These are phyloP conservation scores for Heterobasidion irregulare DNA, from an alignment of 1,284 basidiomycete genomes.

Conservation along the genomic window DNA sequence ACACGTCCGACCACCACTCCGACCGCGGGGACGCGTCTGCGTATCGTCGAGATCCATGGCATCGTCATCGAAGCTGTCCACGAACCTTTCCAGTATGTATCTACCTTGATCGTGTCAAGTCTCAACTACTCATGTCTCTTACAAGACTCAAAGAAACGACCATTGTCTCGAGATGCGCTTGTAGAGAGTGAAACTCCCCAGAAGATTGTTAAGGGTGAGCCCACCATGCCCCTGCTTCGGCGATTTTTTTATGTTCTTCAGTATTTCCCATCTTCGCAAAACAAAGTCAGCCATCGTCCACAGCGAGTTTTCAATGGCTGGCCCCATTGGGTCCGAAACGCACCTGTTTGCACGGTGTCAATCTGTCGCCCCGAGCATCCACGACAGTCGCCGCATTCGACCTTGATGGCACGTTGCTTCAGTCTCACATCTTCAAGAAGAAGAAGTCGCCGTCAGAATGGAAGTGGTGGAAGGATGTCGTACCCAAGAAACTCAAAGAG, in stretches of 20 bases:
- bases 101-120: no score
- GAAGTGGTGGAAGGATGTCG: constrained; percentile 71
- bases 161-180: no score
- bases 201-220: background rate
- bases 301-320: constrained; percentile 44
- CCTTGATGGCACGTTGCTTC: constrained; percentile 83
- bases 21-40: no score
- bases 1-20: no score
- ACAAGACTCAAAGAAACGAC: no score
- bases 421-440: constrained; percentile 36
- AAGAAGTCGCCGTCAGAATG: constrained; percentile 33
- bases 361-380: constrained; percentile 39
- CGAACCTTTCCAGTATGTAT: no score
- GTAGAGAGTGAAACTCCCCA: background rate
- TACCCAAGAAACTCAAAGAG: constrained; percentile 58
- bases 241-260: background rate
- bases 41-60: no score
- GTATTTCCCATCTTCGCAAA: constrained; percentile 2
- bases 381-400: constrained; percentile 76
- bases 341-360: constrained; percentile 57
- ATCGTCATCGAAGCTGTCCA: no score
- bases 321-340: constrained; percentile 43
- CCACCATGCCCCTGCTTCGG: background rate
- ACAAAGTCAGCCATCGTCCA: background rate
- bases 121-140: no score